phyloP scores from a whole-genome alignment of 306 rosid species.

The Rosa lucieae region DNA sequence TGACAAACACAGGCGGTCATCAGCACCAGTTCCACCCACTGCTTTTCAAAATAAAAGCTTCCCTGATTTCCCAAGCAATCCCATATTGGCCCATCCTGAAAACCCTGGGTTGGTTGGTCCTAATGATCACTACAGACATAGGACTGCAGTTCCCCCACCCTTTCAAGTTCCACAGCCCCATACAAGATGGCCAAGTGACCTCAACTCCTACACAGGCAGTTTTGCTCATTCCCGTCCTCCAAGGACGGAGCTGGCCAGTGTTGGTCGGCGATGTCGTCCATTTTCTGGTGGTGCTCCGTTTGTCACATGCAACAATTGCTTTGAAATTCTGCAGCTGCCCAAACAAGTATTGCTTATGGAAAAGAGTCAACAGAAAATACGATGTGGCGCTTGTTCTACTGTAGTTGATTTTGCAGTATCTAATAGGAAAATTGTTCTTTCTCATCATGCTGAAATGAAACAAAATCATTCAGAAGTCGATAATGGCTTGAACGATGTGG shows the following conservation, averaged over 20 bases:
- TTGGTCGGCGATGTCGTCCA: conserved; percentile 57
- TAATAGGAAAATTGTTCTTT: conserved; percentile 62
- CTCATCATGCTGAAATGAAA: conserved; percentile 42
- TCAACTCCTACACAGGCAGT: conserved; percentile 52
- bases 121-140: conserved; percentile 47
- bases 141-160: conserved; percentile 47
- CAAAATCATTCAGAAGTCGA: conserved; percentile 32
- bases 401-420: conserved; percentile 51
- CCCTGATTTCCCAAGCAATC: conserved; percentile 51
- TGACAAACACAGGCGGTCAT: conserved; percentile 48
- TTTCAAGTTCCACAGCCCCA: conserved; percentile 46
- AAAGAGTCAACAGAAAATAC: conserved; percentile 60
- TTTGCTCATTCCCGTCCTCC: conserved; percentile 42
- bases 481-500: conserved; percentile 38
- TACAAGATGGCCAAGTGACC: conserved; percentile 62
- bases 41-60: conserved; percentile 54
- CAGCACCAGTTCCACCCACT: conserved; percentile 51
- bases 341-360: conserved; percentile 44
- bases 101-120: conserved; percentile 48
- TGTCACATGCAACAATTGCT: conserved; percentile 76
- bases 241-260: conserved; percentile 47
- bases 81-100: conserved; percentile 53
- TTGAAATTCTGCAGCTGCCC: conserved; percentile 82
- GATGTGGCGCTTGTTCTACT: conserved; percentile 81
- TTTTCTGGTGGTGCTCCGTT: conserved; percentile 92